These are phyloP conservation scores for Symmetrospora coprosmae DNA, from an alignment of 768 basidiomycete genomes.

Conservation along the genomic window DNA sequence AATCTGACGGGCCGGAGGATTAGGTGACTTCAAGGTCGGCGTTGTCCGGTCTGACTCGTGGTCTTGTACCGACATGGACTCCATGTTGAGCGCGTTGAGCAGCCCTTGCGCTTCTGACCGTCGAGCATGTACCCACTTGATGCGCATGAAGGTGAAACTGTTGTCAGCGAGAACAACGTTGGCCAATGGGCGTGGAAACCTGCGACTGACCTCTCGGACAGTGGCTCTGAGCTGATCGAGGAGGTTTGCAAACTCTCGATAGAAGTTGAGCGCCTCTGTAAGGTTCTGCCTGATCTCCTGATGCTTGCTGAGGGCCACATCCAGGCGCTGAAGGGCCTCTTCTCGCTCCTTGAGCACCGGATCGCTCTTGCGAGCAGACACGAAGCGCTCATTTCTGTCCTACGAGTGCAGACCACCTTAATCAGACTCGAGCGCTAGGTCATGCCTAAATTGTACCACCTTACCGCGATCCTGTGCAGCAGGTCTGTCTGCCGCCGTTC, in stretches of 20 bases:
- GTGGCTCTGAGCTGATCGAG: constrained; percentile 36
- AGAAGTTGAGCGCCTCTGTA: constrained; percentile 64
- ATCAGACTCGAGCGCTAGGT: neutral
- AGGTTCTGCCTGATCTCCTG: constrained; percentile 69
- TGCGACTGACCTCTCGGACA: constrained; percentile 20
- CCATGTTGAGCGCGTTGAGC: constrained; percentile 2
- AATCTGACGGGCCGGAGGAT: too few relatives aligned
- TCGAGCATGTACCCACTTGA: constrained; percentile 57
- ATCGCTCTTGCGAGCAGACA: constrained; percentile 65
- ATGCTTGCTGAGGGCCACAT: constrained; percentile 74
- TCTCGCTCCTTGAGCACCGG: constrained; percentile 65
- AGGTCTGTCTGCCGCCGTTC: constrained; percentile 51
- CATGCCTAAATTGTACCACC: constrained; percentile 20
- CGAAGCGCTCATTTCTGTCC: constrained; percentile 56
- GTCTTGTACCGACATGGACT: constrained; percentile 3
- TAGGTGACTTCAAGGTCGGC: neutral
- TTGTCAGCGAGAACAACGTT: neutral
- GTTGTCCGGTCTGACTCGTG: neutral
- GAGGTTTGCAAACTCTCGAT: constrained; percentile 66
- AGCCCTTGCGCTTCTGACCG: constrained; percentile 62
- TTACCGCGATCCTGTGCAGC: constrained; percentile 55
- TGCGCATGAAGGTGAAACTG: constrained; percentile 45
- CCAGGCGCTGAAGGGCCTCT: constrained; percentile 62
- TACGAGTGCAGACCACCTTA: constrained; percentile 34
- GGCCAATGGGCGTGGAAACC: too few relatives aligned